phyloP scores from a whole-genome alignment of 306 rosid genomes.

The Malus sieversii region DNA sequence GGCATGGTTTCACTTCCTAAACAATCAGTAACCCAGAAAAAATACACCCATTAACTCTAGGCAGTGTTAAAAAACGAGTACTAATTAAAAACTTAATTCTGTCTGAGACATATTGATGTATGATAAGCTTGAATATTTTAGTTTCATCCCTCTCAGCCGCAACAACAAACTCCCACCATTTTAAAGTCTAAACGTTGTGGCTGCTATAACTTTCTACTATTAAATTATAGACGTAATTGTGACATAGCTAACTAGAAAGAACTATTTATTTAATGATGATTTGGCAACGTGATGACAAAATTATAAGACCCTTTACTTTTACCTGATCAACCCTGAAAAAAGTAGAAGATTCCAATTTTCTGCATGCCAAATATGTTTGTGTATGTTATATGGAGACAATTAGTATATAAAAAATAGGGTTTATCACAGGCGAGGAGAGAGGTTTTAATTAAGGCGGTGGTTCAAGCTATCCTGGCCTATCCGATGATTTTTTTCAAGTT shows the following conservation, averaged over 20 bases:
- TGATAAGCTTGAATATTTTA: neutral
- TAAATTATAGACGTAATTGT: neutral
- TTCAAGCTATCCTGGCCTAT: too few species aligned
- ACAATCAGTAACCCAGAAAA: neutral
- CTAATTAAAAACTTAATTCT: neutral
- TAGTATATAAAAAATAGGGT: too few species aligned
- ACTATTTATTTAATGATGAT: neutral
- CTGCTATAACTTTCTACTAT: neutral
- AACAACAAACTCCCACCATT: neutral
- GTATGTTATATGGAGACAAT: constrained; percentile 11
- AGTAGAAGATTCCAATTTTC: constrained; percentile 34
- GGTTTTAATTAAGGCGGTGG: too few species aligned
- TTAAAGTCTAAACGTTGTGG: neutral
- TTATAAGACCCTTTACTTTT: neutral
- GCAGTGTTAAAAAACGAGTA: neutral
- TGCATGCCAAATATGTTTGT: constrained; percentile 8
- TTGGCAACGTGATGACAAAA: constrained; percentile 2
- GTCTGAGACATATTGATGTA: neutral
- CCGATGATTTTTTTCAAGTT: too few species aligned
- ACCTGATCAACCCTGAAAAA: constrained; percentile 10
- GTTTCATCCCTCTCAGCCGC: neutral
- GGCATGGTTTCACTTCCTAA: neutral
- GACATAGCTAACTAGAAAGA: neutral
- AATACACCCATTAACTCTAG: neutral
- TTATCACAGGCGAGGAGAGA: too few species aligned